Base-by-base conservation (phyloP, 768 basidiomycete genomes). In the Naematelia aurantialba region DNA sequence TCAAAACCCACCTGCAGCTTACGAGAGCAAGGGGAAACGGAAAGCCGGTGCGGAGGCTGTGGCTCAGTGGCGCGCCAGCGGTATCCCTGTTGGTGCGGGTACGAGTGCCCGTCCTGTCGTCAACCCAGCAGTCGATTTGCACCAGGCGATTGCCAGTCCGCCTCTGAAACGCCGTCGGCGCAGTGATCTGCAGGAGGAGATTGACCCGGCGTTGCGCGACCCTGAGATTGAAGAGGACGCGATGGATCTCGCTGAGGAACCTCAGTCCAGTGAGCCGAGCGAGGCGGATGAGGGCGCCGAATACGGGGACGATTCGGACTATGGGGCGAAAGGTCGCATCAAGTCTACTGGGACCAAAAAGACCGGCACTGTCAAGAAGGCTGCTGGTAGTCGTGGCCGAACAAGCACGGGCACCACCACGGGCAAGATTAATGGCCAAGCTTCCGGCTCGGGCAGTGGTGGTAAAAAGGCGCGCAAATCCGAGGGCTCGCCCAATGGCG, bases 41-140 rank as follows among this genome's bases (percentile, higher is more conserved):
- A 73, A 73, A 53, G 71, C 71, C 5, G 71, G 71, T 3, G 66
- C 68, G 2, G 69, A 73, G 26, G 69, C 67, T 0, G 71, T 73
- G 2, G 66, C 65, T 22, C 67, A 73, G 59, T 73, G 71, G 71
- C 58, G 71, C 22, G 63, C 56, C n/a, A 57, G 55, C 14, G 67
- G 66, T 22, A 68, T 68, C 19, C 68, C 67, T 1, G 60, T 60
- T 19, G 68, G 67, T 12, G 47, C 50, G 8, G 54, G 51, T 0
- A 27, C 55, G 5, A 44, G 26, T 39, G 17, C 34, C 34, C 34
- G 34, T 8, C 34, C 34, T 39, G 17, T 46, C 44, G 47, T 4
- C 47, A 46, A 3, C 45, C 49, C 21, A 30, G 21, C 24, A 42
- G 34, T 19, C 31, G 39, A 53, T 39, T 31, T 10, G 17, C 34